phyloP scores from a whole-genome alignment of 345 rosid species.

The Hirschfeldia incana region DNA sequence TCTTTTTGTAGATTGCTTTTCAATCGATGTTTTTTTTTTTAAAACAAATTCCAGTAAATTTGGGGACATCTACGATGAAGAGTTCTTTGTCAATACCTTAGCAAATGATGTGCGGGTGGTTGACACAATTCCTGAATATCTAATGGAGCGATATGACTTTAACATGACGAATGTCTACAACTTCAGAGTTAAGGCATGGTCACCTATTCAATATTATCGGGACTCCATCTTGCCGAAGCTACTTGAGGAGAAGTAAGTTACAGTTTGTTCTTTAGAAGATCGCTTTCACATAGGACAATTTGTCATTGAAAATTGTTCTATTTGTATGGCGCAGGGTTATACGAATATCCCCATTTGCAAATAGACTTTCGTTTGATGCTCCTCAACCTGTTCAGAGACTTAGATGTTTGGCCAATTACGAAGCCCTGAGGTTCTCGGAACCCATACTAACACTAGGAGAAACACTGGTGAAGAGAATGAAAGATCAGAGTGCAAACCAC shows the following conservation, averaged over 20 bases:
- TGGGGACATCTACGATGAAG: conserved; percentile 84
- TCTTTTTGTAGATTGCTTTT: conserved; percentile 14
- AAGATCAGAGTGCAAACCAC: conserved; percentile 73
- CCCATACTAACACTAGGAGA: conserved; percentile 80
- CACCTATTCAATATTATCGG: conserved; percentile 77
- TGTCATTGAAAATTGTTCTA: conserved; percentile 15
- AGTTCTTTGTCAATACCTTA: conserved; percentile 65
- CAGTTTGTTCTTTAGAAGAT: conserved; percentile 9
- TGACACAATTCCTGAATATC: conserved; percentile 74
- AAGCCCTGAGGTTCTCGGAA: conserved; percentile 76
- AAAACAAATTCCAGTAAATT: conserved; percentile 60
- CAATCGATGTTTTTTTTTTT: conserved; percentile 24
- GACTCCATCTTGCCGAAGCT: conserved; percentile 88
- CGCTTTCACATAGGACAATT: background rate
- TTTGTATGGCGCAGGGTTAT: conserved; percentile 65
- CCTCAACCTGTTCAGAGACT: conserved; percentile 91
- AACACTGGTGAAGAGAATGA: conserved; percentile 90
- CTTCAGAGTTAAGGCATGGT: conserved; percentile 98
- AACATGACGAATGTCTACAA: conserved; percentile 91
- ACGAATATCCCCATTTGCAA: conserved; percentile 98
- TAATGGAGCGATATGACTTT: conserved; percentile 95
- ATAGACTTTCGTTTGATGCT: conserved; percentile 93
- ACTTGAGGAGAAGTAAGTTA: conserved; percentile 91
- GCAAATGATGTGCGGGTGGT: conserved; percentile 85
- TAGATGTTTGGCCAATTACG: conserved; percentile 92